Base-by-base conservation (phyloP, 2,329 filamentous ascomycete species). In the Zasmidium angulare region DNA sequence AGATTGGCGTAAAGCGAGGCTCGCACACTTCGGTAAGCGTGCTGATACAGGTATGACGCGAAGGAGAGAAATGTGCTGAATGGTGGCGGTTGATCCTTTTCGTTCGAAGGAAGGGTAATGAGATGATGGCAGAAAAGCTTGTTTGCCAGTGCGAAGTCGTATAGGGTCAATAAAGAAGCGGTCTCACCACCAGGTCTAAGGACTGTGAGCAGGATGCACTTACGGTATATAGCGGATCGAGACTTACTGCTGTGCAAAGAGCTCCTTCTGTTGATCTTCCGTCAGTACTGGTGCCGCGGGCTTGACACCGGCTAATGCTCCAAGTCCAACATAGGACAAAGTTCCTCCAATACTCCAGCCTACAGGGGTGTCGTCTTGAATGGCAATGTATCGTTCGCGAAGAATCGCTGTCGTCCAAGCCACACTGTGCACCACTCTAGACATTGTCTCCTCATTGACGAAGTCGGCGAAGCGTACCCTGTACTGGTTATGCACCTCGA, bases 401-500 rank as follows among this genome's bases (percentile, higher is more conserved):
- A 93, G 74, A 4, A 77, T 78, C 52, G 82, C 80, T 69, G 90
- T 96, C 0, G 89, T 87, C 57, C 84, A 79, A 1, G 92, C 91
- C 21, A 96, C 84, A 58, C 89, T 89, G 52, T 81, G 81, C 48
- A 96, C 86, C 63, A 96, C 90, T 70, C 90, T 91, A 60, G 88
- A 84, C 68, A 98, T 97, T 1, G 89, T 89, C 0, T 83, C 80
- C 71, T 98, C 93, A 71, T 99, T 96, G 69, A 97, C 91, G 75
- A 98, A 98, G 74, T 98, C 93, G 68, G 93, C 92, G 17, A 99
- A 83, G 24, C 93, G 89, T 63, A 96, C 80, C 69, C 95, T 89
- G 69, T 99, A 99, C 0, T 93, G 93, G 68, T 99, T 99, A 73
- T 96, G 93, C 58, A 96, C 93, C 75, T 99, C 95, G 71, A 99